Conservation (phyloP, 805 yeast genomes). For the Saccharomyces mikatae region DNA sequence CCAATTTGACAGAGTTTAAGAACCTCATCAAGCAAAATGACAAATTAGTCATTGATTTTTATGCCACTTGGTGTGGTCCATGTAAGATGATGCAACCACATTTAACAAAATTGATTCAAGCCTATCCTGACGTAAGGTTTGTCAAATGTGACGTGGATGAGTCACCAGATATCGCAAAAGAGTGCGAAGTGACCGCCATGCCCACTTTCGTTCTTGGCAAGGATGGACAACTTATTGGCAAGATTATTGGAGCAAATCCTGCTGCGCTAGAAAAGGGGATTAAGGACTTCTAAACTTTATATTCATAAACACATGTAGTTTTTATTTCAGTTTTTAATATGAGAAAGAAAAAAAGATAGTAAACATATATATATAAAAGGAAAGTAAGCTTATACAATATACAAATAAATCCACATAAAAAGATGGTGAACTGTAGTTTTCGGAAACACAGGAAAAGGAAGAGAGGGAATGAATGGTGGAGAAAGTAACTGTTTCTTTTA, state of each 20-base stretch:
- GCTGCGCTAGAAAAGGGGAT: conserved; percentile 29
- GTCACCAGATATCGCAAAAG: conserved; percentile 49
- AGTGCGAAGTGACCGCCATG: conserved; percentile 62
- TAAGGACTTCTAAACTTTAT: conserved; percentile 11
- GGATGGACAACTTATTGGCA: conserved; percentile 48
- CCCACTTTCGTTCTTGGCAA: conserved; percentile 63
- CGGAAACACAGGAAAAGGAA: neutral
- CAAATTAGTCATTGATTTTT: conserved; percentile 52
- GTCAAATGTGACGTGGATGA: conserved; percentile 67
- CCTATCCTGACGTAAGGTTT: conserved; percentile 43
- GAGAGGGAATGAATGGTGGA: neutral
- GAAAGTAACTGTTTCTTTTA: neutral
- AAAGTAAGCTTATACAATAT: neutral
- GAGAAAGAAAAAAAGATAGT: neutral
- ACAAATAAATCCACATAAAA: neutral
- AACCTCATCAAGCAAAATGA: conserved; percentile 25
- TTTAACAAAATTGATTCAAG: conserved; percentile 34
- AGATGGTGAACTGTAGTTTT: neutral
- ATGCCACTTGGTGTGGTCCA: conserved; percentile 76
- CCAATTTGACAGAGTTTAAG: conserved; percentile 32
- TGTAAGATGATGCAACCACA: conserved; percentile 64
- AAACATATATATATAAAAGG: neutral
- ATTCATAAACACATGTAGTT: neutral
- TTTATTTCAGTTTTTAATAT: neutral
- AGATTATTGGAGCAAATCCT: conserved; percentile 56